Evolutionary conservation across 495 filamentous ascomycete genomes (phyloP), one percentile per base, ranked within the genome.

Genomic region (Aspergillus hancockii): DNA sequence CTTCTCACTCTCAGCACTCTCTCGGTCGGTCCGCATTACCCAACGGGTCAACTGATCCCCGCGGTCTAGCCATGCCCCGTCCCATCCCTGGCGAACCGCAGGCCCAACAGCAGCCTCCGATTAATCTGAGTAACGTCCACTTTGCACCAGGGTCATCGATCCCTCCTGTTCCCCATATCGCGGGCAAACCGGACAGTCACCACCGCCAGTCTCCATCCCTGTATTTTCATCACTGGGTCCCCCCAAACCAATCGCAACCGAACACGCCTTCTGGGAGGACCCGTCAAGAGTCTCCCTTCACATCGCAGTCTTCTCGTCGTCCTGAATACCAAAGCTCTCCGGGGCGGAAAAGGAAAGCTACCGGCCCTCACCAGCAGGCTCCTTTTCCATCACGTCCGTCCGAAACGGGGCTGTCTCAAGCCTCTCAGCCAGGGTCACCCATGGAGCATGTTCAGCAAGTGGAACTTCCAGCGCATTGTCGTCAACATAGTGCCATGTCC

Each of bases 171-270:
- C 81, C 83, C 45, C 69, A 74, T 31, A 71, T 75, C n/a, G 78
- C 59, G 13, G 54, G 53, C 16, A 67, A 82, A 52, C 81, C 82
- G 56, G 80, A 86, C 57, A 46, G 58, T 0, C 80, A 86, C 52
- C 74, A 74, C 49, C 67, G 81, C 54, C 75, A 83, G 40, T 81
- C 85, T 8, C 81, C 86, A 1, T 85, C 86, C 14, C 88, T 96
- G 51, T 95, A 91, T 67, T 96, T 96, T 60, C 92, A 96, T 67
- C 91, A 96, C 66, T 96, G 90, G 90, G 86, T 91, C 54, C 93
- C 93, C 6, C 92, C 92, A 25, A 80, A 78, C 55, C 70, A 79
- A 52, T 63, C 67, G n/a, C 67, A 67, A 10, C 64, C 71, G 9
- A 65, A 58, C 36, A 66, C 67, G 2, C 59, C 71, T n/a, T 55